A percentile compares a stretch with the other conserved stretches of the same genome.
Evolutionary conservation across 345 rosid genomes (phyloP).

Genomic region (Salix dunnii): DNA sequence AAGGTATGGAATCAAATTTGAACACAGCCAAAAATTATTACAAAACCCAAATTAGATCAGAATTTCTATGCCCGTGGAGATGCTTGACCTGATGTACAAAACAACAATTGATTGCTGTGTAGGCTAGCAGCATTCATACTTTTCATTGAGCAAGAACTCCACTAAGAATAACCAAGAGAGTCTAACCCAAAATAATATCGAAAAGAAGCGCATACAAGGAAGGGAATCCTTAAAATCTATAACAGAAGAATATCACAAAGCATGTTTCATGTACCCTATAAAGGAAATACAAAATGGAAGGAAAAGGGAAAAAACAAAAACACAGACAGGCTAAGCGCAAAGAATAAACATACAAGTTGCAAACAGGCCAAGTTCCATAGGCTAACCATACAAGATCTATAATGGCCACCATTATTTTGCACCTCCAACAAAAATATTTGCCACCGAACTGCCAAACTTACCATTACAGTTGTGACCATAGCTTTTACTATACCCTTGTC

Average conservation of each 20-base stretch:
- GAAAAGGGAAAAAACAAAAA: too few species aligned
- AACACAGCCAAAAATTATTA: too few species aligned
- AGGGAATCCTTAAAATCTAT: neutral
- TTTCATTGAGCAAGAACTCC: neutral
- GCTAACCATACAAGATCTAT: neutral
- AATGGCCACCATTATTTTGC: neutral
- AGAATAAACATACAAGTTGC: neutral
- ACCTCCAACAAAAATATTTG: neutral
- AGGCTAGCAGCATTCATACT: too few species aligned
- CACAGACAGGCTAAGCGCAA: neutral
- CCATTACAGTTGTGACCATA: constrained; percentile 72
- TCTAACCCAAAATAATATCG: neutral
- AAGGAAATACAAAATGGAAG: neutral
- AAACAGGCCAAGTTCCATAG: neutral
- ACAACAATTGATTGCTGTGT: too few species aligned
- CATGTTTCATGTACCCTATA: neutral
- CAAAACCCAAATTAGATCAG: too few species aligned
- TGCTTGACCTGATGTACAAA: too few species aligned
- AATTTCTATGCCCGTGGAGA: too few species aligned
- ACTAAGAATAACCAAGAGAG: neutral
- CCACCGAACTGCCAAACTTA: constrained; percentile 36
- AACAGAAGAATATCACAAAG: too few species aligned
- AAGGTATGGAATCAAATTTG: neutral
- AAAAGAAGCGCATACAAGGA: neutral
- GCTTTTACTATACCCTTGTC: constrained; percentile 81